Conservation (phyloP, 2,329 filamentous ascomycete genomes). For the Lachnellula arida region DNA sequence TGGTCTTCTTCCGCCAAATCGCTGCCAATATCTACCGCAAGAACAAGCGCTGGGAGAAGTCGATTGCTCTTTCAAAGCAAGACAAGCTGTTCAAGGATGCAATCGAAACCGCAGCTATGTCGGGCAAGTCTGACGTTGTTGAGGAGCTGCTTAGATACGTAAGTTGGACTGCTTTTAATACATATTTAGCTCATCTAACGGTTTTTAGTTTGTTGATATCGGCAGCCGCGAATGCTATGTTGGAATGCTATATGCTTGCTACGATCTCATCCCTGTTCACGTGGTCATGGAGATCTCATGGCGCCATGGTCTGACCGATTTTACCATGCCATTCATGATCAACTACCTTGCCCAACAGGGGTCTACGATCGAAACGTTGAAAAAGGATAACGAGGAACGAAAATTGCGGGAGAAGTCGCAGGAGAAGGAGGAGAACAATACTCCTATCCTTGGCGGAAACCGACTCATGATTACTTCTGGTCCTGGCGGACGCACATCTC, state of each 20-base stretch:
- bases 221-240: constrained; percentile 98
- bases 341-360: constrained; percentile 93
- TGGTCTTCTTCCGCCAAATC: constrained; percentile 99
- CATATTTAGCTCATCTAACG: constrained; percentile 13
- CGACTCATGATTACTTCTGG: constrained; percentile 96
- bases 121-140: constrained; percentile 83
- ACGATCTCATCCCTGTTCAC: constrained; percentile 91
- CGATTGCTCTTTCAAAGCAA: constrained; percentile 94
- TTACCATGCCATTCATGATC: constrained; percentile 99
- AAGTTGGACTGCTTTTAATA: constrained; percentile 47
- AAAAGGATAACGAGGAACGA: constrained; percentile 94
- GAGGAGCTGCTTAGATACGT: constrained; percentile 96
- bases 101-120: constrained; percentile 94
- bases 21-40: constrained; percentile 98
- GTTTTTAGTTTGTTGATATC: constrained; percentile 87
- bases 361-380: constrained; percentile 74
- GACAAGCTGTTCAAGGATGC: constrained; percentile 99
- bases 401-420: constrained; percentile 68
- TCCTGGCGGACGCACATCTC: constrained; percentile 49
- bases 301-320: constrained; percentile 91
- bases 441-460: constrained; percentile 83
- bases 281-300: constrained; percentile 94
- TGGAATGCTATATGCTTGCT: constrained; percentile 99
- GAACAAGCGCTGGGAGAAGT: constrained; percentile 99
- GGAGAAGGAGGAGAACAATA: constrained; percentile 87